phyloP scores from a whole-genome alignment of 345 rosid species.

The Camelina laxa region DNA sequence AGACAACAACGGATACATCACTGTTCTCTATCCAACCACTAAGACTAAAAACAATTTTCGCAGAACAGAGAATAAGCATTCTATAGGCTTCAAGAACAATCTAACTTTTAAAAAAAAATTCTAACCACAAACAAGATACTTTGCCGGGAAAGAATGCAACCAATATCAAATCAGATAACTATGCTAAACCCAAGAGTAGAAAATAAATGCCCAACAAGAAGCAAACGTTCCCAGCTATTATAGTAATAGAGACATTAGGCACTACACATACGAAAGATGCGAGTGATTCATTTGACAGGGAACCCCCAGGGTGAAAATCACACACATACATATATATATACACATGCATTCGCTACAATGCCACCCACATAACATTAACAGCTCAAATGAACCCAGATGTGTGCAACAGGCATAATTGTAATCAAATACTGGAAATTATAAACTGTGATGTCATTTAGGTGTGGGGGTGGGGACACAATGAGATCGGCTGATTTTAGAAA shows the following conservation, averaged over 20 bases:
- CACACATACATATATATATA: not conserved
- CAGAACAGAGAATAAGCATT: not conserved
- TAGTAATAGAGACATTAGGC: not conserved
- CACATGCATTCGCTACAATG: not conserved
- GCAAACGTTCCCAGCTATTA: not conserved
- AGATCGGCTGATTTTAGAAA: no score
- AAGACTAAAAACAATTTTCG: conserved; percentile 15
- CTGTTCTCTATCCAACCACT: not conserved
- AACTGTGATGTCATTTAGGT: not conserved
- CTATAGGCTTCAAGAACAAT: not conserved
- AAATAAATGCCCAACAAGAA: not conserved
- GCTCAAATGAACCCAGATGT: not conserved
- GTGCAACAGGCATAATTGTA: not conserved
- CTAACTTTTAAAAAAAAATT: not conserved
- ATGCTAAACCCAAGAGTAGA: conserved; percentile 1
- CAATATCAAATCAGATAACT: not conserved
- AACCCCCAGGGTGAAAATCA: conserved; percentile 3
- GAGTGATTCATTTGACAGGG: conserved; percentile 3
- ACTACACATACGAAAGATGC: not conserved
- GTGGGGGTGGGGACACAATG: not conserved
- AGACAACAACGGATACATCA: not conserved
- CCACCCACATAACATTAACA: not conserved
- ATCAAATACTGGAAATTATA: not conserved
- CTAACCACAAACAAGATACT: not conserved
- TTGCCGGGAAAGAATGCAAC: not conserved